Base-by-base conservation (phyloP, 2,329 filamentous ascomycete genomes). In the Teratosphaeria viscida region DNA sequence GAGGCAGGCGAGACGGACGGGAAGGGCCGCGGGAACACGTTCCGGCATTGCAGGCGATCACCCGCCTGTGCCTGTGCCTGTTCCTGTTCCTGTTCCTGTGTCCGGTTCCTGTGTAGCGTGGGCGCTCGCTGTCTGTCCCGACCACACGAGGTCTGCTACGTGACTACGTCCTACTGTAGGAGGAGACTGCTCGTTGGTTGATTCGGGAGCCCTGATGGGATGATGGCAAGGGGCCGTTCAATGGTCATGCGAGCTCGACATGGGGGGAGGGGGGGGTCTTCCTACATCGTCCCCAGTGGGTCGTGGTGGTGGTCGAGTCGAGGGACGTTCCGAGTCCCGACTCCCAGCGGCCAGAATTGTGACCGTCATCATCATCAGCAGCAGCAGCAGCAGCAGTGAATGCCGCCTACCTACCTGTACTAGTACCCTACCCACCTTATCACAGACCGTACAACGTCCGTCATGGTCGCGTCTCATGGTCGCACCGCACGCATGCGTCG, bases 31-130 rank as follows among this genome's bases (percentile, higher is more conserved):
- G 55, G 37, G 47, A 49, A 23, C 35, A 27, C n/a, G 7, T 56
- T 57, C 55, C 55, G 52, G 55, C 55, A 57, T 57, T 57, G 37
- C 55, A 57, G 55, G 8, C 12, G 37, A 57, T 52, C 55, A 57
- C 16, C 26, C 55, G 43, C 6, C 43, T n/a, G 11, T 49, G 3
- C 8, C 19, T 49, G 43, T 49, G n/a, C 19, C 19, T 19, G 19
- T n/a, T n/a, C n/a, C 19, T 19, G 19, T 19, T 19, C 19, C 19
- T 19, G 19, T 19, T 19, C 19, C 19, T 19, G 19, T 19, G 23
- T 23, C 23, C 23, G 1, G 11, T 49, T 32, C 8, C 19, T 49
- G 43, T 49, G 43, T 49, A 49, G 43, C 43, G n/a, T n/a, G 43
- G 6, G n/a, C n/a, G n/a, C n/a, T n/a, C n/a, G 43, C 43, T 19